A percentile compares a stretch with the other conserved stretches of the same genome.
Evolutionary conservation across 257 asterid species (phyloP).

Genomic region (Coffea canephora): DNA sequence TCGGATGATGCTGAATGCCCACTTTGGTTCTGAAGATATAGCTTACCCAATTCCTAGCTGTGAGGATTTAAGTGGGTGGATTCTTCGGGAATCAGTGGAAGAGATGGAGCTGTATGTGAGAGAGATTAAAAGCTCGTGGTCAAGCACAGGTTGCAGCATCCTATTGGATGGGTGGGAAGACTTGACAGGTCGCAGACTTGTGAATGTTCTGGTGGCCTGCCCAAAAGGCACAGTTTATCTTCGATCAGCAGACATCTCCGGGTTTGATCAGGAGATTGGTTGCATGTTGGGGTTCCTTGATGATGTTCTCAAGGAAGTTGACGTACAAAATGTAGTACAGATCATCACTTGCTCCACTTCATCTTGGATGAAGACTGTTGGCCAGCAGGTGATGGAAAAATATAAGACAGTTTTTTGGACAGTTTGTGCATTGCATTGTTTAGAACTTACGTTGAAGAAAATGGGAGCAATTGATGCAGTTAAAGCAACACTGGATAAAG

Average conservation of each 20-base stretch:
- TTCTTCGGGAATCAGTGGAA: constrained; percentile 33
- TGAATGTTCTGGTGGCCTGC: neutral
- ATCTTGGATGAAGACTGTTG: constrained; percentile 43
- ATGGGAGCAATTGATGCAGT: constrained; percentile 23
- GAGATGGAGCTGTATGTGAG: constrained; percentile 35
- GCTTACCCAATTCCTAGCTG: constrained; percentile 32
- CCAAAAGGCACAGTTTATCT: constrained; percentile 6
- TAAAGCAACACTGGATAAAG: constrained; percentile 37
- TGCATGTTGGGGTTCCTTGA: neutral
- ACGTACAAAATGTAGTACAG: constrained; percentile 38
- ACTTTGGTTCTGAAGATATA: neutral
- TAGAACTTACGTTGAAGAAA: constrained; percentile 58
- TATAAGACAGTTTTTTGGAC: constrained; percentile 50
- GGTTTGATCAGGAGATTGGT: constrained; percentile 8
- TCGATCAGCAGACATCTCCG: neutral
- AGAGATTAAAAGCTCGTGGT: constrained; percentile 38
- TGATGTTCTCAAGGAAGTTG: neutral
- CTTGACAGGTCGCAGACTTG: neutral
- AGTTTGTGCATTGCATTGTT: constrained; percentile 51
- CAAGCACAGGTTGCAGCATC: constrained; percentile 10
- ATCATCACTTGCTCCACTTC: constrained; percentile 47
- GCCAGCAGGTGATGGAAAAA: constrained; percentile 38
- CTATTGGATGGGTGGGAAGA: constrained; percentile 12
- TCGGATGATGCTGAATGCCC: constrained; percentile 33
- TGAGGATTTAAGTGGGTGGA: constrained; percentile 56